Percentiles rank a stretch among this genome's conserved stretches.
phyloP scores from a whole-genome alignment of 176 grass and related monocot species.

The Oryza glumipatula region DNA sequence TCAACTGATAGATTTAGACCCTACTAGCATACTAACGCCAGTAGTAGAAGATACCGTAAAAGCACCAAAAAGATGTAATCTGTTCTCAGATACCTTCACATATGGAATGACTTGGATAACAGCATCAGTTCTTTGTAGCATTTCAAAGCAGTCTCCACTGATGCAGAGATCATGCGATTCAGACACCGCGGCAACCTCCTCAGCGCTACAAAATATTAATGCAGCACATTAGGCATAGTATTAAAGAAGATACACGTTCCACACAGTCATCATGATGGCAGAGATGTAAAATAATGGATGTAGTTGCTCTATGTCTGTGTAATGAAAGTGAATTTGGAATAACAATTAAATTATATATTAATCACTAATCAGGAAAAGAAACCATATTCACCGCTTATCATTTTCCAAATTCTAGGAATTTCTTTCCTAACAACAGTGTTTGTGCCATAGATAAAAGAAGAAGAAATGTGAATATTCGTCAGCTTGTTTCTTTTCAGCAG shows the following conservation, averaged over 20 bases:
- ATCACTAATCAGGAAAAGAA: slow-evolving; percentile 1
- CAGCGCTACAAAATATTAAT: slow-evolving; percentile 61
- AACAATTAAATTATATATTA: neutral
- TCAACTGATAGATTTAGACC: neutral
- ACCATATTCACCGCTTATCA: neutral
- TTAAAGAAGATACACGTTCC: slow-evolving; percentile 10
- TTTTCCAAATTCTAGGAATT: slow-evolving; percentile 7
- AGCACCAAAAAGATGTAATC: neutral
- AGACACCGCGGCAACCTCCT: slow-evolving; percentile 67
- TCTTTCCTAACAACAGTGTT: neutral
- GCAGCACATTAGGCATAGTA: slow-evolving; percentile 25
- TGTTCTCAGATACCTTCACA: slow-evolving; percentile 66
- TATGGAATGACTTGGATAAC: slow-evolving; percentile 92
- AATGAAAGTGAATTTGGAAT: slow-evolving; percentile 1
- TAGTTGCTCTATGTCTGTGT: neutral
- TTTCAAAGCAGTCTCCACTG: slow-evolving; percentile 98
- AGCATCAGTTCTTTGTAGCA: slow-evolving; percentile 79
- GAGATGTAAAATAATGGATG: slow-evolving; percentile 5
- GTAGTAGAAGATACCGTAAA: neutral
- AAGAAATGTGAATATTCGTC: slow-evolving; percentile 26
- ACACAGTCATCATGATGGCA: neutral
- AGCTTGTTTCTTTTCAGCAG: no score
- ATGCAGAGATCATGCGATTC: slow-evolving; percentile 92
- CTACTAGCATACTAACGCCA: neutral
- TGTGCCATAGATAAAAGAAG: neutral